Evolutionary conservation across 495 filamentous ascomycete species (phyloP), one percentile per base, ranked within the genome.

Genomic region (Lasiosphaeria miniovina): DNA sequence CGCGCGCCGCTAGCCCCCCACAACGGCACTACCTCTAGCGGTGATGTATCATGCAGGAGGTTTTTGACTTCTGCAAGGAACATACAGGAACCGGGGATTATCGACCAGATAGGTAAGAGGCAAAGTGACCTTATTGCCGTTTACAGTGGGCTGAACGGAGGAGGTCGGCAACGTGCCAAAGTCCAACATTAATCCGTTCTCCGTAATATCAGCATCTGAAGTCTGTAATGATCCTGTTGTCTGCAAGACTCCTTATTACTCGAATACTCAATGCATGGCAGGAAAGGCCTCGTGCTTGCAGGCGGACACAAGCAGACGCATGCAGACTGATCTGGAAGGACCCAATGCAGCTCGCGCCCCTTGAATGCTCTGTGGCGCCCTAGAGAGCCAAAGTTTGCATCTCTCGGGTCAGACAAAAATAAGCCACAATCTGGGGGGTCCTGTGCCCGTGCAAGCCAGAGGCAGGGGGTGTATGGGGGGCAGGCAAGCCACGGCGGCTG

Each of bases 1-100:
- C 43, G 11, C 15, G 43, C 43, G 43, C 43, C 43, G 43, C 43
- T 14, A n/a, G 11, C 53, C 62, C 53, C 51, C 35, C 45, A 55
- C 41, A 14, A 54, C 34, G 52, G n/a, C 52, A 33, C 49, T 56
- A 31, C 4, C 15, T 41, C n/a, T 14, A 54, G 49, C 17, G 34
- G 17, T 52, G 43, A 65, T 61, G 65, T 68, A 63, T 68, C 65
- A 68, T 65, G 65, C 65, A 68, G 65, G 62, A 68, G 62, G 60
- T 41, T 54, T 24, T 32, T 46, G 55, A 40, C 41, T 61, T 50
- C 60, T 67, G 64, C 64, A 24, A 67, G 61, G 63, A 59, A 64
- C 61, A 34, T 55, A 9, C 11, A 34, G 35, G 36, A 45, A 14
- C 38, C 14, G n/a, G 41, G 41, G 45, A 14, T 57, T 48, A 34